Evolutionary conservation across 2,329 filamentous ascomycete genomes (phyloP).

Genomic region (Pseudocercospora ulei): DNA sequence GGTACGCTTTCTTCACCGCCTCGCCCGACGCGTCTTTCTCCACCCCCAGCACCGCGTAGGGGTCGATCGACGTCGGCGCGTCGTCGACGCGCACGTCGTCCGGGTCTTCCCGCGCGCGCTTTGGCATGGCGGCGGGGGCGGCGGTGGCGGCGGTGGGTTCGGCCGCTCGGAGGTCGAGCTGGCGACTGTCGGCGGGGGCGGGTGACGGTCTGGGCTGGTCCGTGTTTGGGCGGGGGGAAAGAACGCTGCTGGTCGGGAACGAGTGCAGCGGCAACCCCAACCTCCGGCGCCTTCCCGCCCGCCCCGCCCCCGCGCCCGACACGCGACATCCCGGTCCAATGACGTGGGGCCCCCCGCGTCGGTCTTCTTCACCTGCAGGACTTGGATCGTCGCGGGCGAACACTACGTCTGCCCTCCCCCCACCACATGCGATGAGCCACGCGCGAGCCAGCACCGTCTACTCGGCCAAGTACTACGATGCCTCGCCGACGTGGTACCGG

Average conservation of each 20-base stretch:
- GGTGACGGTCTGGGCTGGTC: conserved; percentile 5
- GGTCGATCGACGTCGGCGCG: conserved; percentile 59
- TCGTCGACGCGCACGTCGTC: conserved; percentile 45
- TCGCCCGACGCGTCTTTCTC: conserved; percentile 57
- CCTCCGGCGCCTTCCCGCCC: too few species aligned
- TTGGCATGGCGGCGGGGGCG: conserved; percentile 18
- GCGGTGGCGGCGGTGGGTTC: neutral
- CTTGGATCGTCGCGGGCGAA: too few species aligned
- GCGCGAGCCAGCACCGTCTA: conserved; percentile 36
- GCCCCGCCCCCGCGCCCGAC: too few species aligned
- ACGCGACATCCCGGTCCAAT: conserved; percentile 9
- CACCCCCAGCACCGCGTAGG: conserved; percentile 70
- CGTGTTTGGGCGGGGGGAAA: neutral
- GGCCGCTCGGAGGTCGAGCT: neutral
- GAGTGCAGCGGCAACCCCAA: too few species aligned
- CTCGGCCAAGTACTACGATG: conserved; percentile 51
- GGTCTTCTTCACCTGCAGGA: neutral
- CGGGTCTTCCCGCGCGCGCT: conserved; percentile 9
- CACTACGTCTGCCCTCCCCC: conserved; percentile 6
- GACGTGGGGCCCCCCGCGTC: too few species aligned
- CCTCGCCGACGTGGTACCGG: conserved; percentile 51
- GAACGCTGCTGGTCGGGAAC: neutral
- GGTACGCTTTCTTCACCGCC: conserved; percentile 82
- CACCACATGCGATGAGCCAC: conserved; percentile 35
- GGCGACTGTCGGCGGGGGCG: neutral